Evolutionary conservation across 495 filamentous ascomycete genomes (phyloP).

Genomic region (Bacidia gigantensis): DNA sequence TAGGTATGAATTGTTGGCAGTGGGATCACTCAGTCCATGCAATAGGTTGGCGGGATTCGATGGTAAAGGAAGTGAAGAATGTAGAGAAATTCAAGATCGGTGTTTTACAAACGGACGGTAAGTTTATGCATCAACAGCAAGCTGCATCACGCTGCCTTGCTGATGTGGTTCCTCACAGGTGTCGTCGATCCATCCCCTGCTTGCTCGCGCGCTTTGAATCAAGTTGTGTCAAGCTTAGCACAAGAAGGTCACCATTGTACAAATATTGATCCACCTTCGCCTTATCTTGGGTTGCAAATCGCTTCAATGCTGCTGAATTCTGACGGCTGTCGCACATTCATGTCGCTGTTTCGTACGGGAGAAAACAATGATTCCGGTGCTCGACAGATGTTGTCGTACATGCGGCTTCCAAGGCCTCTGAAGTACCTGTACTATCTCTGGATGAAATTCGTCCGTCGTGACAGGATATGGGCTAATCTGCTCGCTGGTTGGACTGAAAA

Average conservation of each 20-base stretch:
- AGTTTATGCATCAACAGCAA: background rate
- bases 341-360: slow-evolving; percentile 57
- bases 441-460: slow-evolving; percentile 67
- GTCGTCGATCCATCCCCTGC: slow-evolving; percentile 83
- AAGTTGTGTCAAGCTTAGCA: slow-evolving; percentile 51
- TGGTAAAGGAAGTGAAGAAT: slow-evolving; percentile 42
- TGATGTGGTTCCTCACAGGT: slow-evolving; percentile 19
- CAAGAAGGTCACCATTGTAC: slow-evolving; percentile 63
- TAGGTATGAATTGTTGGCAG: slow-evolving; percentile 81
- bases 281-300: slow-evolving; percentile 63
- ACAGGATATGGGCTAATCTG: slow-evolving; percentile 65
- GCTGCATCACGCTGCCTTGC: background rate
- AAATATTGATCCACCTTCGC: slow-evolving; percentile 52
- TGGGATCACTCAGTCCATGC: slow-evolving; percentile 83
- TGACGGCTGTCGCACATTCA: slow-evolving; percentile 75
- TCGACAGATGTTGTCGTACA: slow-evolving; percentile 54
- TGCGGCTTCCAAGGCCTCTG: slow-evolving; percentile 56
- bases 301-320: slow-evolving; percentile 76
- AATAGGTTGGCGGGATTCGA: slow-evolving; percentile 56
- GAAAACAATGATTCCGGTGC: slow-evolving; percentile 77
- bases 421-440: slow-evolving; percentile 83
- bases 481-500: slow-evolving; percentile 57
- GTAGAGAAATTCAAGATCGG: slow-evolving; percentile 58
- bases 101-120: slow-evolving; percentile 64
- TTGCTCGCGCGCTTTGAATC: slow-evolving; percentile 61